A percentile compares a stretch with the other conserved stretches of the same genome.
phyloP scores from a whole-genome alignment of 2,329 filamentous ascomycete genomes.

The Monilinia laxa region DNA sequence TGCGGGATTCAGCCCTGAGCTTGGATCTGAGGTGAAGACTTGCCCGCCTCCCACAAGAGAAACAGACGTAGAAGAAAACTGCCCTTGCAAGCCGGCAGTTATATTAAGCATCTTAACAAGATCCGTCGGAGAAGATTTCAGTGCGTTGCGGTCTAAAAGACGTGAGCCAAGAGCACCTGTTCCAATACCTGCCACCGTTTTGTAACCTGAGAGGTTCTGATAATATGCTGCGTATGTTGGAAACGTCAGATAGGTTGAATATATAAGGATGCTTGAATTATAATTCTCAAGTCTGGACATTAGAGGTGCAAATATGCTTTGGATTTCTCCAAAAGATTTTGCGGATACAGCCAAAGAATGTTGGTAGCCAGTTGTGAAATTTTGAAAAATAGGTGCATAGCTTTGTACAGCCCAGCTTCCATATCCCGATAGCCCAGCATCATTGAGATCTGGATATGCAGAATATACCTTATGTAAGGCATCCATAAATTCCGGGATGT shows the following conservation, averaged over 20 bases:
- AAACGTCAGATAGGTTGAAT: conserved; percentile 27
- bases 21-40: conserved; percentile 35
- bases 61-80: conserved; percentile 34
- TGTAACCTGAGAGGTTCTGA: conserved; percentile 32
- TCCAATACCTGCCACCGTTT: conserved; percentile 30
- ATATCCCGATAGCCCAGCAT: conserved; percentile 38
- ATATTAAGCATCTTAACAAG: conserved; percentile 36
- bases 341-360: conserved; percentile 39
- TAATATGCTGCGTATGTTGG: conserved; percentile 39
- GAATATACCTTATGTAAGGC: conserved; percentile 39
- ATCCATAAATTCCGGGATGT: conserved; percentile 37
- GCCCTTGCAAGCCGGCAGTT: conserved; percentile 34
- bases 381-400: conserved; percentile 32
- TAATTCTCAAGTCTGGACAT: conserved; percentile 15
- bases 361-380: conserved; percentile 37
- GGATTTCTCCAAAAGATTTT: conserved; percentile 33
- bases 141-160: conserved; percentile 33
- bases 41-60: conserved; percentile 40
- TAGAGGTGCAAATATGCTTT: conserved; percentile 23
- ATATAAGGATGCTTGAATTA: conserved; percentile 26
- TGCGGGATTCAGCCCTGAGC: conserved; percentile 38
- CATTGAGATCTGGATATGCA: conserved; percentile 39
- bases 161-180: conserved; percentile 36
- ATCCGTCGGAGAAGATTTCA: conserved; percentile 26
- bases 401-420: conserved; percentile 38